These are phyloP conservation scores for Phoma sp. DNA, from an alignment of 2,329 filamentous ascomycete species.

Conservation along the genomic window DNA sequence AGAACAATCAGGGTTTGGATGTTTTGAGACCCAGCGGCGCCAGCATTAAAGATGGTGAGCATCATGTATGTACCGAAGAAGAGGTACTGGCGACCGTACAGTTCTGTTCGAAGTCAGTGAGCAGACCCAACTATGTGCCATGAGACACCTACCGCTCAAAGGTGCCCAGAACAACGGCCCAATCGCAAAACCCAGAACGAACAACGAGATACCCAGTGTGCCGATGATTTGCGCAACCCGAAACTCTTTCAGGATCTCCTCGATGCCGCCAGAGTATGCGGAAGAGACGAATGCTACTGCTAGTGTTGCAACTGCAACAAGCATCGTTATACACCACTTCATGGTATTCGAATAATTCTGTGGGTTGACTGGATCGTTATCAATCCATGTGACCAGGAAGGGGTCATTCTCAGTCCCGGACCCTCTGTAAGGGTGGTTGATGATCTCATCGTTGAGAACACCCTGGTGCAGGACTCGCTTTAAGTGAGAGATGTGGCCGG, in stretches of 20 bases:
- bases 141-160: constrained; percentile 15
- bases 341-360: constrained; percentile 61
- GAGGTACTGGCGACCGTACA: constrained; percentile 58
- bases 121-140: background rate
- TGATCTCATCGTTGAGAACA: constrained; percentile 62
- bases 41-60: constrained; percentile 51
- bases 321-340: constrained; percentile 70
- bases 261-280: constrained; percentile 66
- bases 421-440: constrained; percentile 53
- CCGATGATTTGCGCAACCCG: constrained; percentile 58
- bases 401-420: constrained; percentile 70
- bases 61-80: constrained; percentile 46
- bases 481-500: constrained; percentile 12
- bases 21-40: constrained; percentile 52
- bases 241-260: constrained; percentile 63
- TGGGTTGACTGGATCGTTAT: constrained; percentile 70
- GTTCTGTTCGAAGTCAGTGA: constrained; percentile 49
- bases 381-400: constrained; percentile 71
- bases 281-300: constrained; percentile 73
- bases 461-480: constrained; percentile 63
- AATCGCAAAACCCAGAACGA: constrained; percentile 67
- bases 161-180: constrained; percentile 71
- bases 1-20: constrained; percentile 54
- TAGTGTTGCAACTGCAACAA: constrained; percentile 70
- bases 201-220: constrained; percentile 68